These are phyloP conservation scores for Ustilago trichophora DNA, from an alignment of 1,284 basidiomycete genomes.

Conservation along the genomic window DNA sequence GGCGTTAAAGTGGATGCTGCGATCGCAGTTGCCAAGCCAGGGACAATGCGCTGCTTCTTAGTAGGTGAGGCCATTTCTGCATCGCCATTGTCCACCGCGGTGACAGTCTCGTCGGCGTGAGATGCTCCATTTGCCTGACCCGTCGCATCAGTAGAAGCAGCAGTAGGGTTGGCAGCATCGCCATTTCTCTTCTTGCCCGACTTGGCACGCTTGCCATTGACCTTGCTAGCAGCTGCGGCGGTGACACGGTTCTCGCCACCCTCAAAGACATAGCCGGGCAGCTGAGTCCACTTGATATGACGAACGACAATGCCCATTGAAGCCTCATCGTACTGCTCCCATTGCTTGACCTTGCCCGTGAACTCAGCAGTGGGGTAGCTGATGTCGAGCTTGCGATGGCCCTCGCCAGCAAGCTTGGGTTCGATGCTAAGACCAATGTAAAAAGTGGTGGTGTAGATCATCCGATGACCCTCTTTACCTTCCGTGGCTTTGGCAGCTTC, in stretches of 20 bases:
- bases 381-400: slow-evolving; percentile 82
- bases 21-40: background rate
- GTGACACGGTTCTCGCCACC: slow-evolving; percentile 69
- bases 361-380: slow-evolving; percentile 97
- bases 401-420: slow-evolving; percentile 74
- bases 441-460: slow-evolving; percentile 91
- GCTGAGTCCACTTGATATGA: slow-evolving; percentile 87
- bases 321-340: slow-evolving; percentile 92
- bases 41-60: slow-evolving; percentile 41
- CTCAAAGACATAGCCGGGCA: slow-evolving; percentile 84
- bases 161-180: no score
- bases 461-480: slow-evolving; percentile 71
- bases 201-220: slow-evolving; percentile 81
- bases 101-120: slow-evolving; percentile 14
- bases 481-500: slow-evolving; percentile 50
- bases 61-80: slow-evolving; percentile 39
- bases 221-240: slow-evolving; percentile 73
- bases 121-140: no score
- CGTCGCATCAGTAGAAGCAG: no score
- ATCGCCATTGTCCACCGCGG: slow-evolving; percentile 26
- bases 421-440: slow-evolving; percentile 95
- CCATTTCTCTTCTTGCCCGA: no score
- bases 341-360: slow-evolving; percentile 90
- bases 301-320: slow-evolving; percentile 94
- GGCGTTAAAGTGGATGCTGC: slow-evolving; percentile 12